A percentile compares a stretch with the other conserved stretches of the same genome.
These are phyloP conservation scores for Gelatoporia subvermispora DNA, from an alignment of 768 basidiomycete genomes.

Conservation along the genomic window DNA sequence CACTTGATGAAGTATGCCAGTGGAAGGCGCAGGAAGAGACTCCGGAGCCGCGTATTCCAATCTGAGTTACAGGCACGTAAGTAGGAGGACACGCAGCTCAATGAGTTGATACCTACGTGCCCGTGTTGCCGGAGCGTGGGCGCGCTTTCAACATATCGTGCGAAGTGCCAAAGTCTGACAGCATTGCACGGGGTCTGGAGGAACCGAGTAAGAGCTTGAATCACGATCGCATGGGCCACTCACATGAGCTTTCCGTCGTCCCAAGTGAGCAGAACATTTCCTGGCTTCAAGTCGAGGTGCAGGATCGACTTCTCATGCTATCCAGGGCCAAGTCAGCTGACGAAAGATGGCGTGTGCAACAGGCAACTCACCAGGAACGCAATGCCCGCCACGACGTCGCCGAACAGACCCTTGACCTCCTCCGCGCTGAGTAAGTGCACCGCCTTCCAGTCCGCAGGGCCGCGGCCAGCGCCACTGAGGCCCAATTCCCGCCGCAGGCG, in stretches of 20 bases:
- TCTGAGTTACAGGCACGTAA: conserved; percentile 28
- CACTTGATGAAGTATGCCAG: conserved; percentile 62
- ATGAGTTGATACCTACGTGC: conserved; percentile 60
- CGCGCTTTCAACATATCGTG: conserved; percentile 80
- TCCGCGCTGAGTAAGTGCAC: conserved; percentile 83
- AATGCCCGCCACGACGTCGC: conserved; percentile 82
- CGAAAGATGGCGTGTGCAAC: too few relatives aligned
- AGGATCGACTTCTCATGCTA: conserved; percentile 83
- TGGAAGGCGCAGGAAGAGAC: conserved; percentile 64
- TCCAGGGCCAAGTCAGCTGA: background rate
- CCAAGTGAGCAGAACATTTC: conserved; percentile 89
- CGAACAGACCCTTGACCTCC: conserved; percentile 76
- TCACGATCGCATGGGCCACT: conserved; percentile 18
- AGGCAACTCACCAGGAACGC: conserved; percentile 68
- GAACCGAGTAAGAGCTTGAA: background rate
- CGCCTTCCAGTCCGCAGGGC: conserved; percentile 50
- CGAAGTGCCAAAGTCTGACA: conserved; percentile 94
- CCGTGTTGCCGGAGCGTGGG: conserved; percentile 86
- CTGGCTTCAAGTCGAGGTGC: conserved; percentile 91
- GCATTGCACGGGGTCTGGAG: conserved; percentile 82
- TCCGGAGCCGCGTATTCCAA: conserved; percentile 90
- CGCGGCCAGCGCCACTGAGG: conserved; percentile 20
- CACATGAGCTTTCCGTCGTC: conserved; percentile 83
- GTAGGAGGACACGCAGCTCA: background rate
- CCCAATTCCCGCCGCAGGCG: conserved; percentile 51